Base-by-base conservation (phyloP, 805 yeast species). In the Sugiyamaella boreocaroliniensis region DNA sequence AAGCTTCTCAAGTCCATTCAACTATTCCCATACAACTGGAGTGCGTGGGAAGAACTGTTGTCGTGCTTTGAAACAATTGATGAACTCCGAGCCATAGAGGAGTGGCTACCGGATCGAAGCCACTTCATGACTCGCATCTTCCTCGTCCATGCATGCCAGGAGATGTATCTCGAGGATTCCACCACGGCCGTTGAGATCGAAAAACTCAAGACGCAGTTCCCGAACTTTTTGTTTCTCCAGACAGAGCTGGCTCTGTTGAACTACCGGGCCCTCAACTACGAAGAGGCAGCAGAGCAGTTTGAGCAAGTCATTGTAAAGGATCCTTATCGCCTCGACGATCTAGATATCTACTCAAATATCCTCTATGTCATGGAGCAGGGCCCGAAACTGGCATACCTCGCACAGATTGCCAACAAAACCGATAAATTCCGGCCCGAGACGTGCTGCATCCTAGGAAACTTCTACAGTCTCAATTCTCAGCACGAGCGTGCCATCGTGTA, bases 401-500 rank as follows among this genome's bases (percentile, higher is more conserved):
- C 98, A 0, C 97, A 90, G 63, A 79, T 83, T 64, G 87, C 95
- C 0, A 77, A 86, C 0, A 81, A 81, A 47, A 80, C 89, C 9
- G 97, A 93, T 68, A 83, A 81, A 63, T 88, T 87, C 66, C 76
- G 97, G 50, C 90, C 97, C 0, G 99, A 93, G 66, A 86, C 97
- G 1, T 90, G 97, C 68, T 89, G 97, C 63, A 85, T 93, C 20
- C 76, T 90, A 22, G 99, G 97, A 2, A 93, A 93, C 68, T 92
- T 88, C 69, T 90, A 90, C 68, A 86, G 96, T 37, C 77, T 93
- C 68, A 83, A 86, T 60, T 87, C 89, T 56, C 96, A 93, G 61
- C 99, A 93, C 68, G 97, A 89, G 66, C 87, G 86, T 68, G 95
- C 99, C 0, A 88, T 93, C 55, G 81, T 85, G 81, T 89, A 89